Evolutionary conservation across 306 rosid species (phyloP).

Genomic region (Corylus americana): DNA sequence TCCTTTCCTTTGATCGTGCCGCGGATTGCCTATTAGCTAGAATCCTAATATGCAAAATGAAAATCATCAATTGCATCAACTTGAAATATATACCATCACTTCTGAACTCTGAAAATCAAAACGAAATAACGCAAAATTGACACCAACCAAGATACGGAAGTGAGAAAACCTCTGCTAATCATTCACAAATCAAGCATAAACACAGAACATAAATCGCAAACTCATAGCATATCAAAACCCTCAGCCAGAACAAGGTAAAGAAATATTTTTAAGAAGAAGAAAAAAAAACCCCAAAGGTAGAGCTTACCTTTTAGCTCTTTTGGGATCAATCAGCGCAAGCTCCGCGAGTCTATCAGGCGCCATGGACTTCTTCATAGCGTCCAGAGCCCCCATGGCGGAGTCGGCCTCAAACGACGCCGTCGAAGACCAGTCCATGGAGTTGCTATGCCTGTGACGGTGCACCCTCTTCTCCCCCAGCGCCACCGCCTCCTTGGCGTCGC

Average conservation of each 20-base stretch:
- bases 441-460: conserved; percentile 70
- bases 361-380: conserved; percentile 72
- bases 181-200: background rate
- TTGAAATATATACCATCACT: background rate
- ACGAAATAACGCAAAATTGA: background rate
- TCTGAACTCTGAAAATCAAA: background rate
- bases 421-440: conserved; percentile 76
- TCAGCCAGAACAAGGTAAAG: background rate
- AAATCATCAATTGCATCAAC: conserved; percentile 19
- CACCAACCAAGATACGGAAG: background rate
- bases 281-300: background rate
- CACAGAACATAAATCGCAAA: background rate
- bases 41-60: conserved; percentile 52
- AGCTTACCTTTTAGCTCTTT: conserved; percentile 79
- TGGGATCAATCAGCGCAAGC: conserved; percentile 90
- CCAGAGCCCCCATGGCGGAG: conserved; percentile 32
- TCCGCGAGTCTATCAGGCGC: conserved; percentile 91
- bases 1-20: conserved; percentile 96
- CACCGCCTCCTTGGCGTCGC: conserved; percentile 38
- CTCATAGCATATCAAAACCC: background rate
- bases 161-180: background rate
- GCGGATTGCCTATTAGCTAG: conserved; percentile 97
- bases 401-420: conserved; percentile 67
- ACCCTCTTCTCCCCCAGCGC: conserved; percentile 51
- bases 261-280: background rate